Conservation (phyloP, 306 rosid species). For the apple (Malus domestica) region ASM211411v1 NC_041796.1:26596001-26596500, state of each 20-base stretch:
- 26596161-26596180: slow-evolving; percentile 22
- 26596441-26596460: slow-evolving; percentile 23
- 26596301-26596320: background rate
- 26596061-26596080: too few species aligned
- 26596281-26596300: background rate
- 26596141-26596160: slow-evolving; percentile 19
- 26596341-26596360: background rate
- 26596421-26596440: slow-evolving; percentile 29
- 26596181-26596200: slow-evolving; percentile 25
- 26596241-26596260: slow-evolving; percentile 22
- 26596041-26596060: too few species aligned
- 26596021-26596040: too few species aligned
- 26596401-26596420: slow-evolving; percentile 28
- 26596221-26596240: slow-evolving; percentile 26
- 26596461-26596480: slow-evolving; percentile 22
- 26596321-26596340: background rate
- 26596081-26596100: too few species aligned
- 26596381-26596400: slow-evolving; percentile 17
- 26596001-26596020: too few species aligned
- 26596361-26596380: slow-evolving; percentile 29
- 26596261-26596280: slow-evolving; percentile 10
- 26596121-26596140: background rate
- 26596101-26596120: too few species aligned
- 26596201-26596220: slow-evolving; percentile 30
- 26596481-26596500: background rate